Percentiles rank a stretch among this genome's conserved stretches.
phyloP scores from a whole-genome alignment of 2,329 filamentous ascomycete genomes.

The Grosmannia serpens region DNA sequence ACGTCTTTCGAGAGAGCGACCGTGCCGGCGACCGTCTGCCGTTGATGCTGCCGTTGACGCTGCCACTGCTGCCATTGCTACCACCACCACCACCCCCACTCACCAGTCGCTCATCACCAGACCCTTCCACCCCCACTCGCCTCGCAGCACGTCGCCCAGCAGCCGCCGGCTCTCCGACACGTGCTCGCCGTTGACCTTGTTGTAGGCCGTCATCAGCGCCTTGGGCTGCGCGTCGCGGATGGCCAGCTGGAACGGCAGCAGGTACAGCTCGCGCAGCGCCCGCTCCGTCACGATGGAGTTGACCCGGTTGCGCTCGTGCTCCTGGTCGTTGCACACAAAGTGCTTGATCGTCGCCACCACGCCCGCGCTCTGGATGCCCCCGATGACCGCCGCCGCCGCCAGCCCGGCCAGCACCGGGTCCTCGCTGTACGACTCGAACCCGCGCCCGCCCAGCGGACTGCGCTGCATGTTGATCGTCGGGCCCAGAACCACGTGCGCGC shows the following conservation, averaged over 20 bases:
- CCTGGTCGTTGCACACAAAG: constrained; percentile 28
- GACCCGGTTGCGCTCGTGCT: constrained; percentile 23
- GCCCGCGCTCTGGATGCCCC: constrained; percentile 23
- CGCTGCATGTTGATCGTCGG: constrained; percentile 37
- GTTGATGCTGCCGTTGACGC: neutral
- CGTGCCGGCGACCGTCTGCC: constrained; percentile 46
- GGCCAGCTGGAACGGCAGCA: constrained; percentile 26
- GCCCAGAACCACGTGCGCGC: constrained; percentile 56
- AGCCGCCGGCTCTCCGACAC: constrained; percentile 24
- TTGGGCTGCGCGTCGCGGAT: constrained; percentile 21
- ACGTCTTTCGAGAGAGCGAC: constrained; percentile 41
- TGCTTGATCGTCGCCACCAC: constrained; percentile 28
- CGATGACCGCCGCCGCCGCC: constrained; percentile 22
- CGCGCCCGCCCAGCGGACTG: constrained; percentile 26
- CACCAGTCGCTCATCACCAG: constrained; percentile 27
- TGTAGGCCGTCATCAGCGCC: constrained; percentile 27
- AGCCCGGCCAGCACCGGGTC: constrained; percentile 27
- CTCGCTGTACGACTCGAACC: constrained; percentile 27
- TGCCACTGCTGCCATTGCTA: neutral
- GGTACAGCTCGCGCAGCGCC: constrained; percentile 27
- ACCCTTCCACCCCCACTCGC: constrained; percentile 27
- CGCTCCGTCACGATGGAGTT: constrained; percentile 25
- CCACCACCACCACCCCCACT: neutral
- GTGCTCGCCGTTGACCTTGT: constrained; percentile 27
- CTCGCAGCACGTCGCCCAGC: constrained; percentile 22